Evolutionary conservation across 2,329 filamentous ascomycete species (phyloP).

Genomic region (Didymella arachidicola): DNA sequence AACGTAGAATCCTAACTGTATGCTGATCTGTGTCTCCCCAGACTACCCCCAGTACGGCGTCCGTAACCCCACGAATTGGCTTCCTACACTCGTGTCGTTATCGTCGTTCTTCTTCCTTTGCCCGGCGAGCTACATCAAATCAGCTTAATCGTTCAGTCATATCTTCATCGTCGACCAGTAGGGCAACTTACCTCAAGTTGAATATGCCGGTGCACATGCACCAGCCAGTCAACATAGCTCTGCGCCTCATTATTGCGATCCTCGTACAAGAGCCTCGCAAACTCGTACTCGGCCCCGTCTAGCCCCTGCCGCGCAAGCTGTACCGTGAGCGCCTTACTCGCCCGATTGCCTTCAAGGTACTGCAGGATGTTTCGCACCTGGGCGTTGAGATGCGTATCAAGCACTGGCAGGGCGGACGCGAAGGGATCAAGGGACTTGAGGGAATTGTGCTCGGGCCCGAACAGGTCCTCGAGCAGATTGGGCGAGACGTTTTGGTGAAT

Average conservation of each 20-base stretch:
- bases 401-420: slow-evolving; percentile 77
- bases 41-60: slow-evolving; percentile 52
- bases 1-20: not conserved
- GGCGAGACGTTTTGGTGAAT: slow-evolving; percentile 91
- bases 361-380: slow-evolving; percentile 94
- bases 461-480: slow-evolving; percentile 88
- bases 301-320: slow-evolving; percentile 92
- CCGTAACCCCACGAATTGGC: slow-evolving; percentile 50
- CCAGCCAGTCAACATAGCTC: slow-evolving; percentile 98
- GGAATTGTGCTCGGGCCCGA: slow-evolving; percentile 75
- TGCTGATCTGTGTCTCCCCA: not conserved
- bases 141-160: not conserved
- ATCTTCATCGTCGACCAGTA: slow-evolving; percentile 4
- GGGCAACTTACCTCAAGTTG: slow-evolving; percentile 72
- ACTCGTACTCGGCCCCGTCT: slow-evolving; percentile 96
- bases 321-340: slow-evolving; percentile 85
- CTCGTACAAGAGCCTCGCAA: slow-evolving; percentile 88
- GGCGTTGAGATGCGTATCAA: slow-evolving; percentile 91
- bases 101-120: slow-evolving; percentile 74
- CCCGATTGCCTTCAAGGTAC: slow-evolving; percentile 80
- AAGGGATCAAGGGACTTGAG: slow-evolving; percentile 84
- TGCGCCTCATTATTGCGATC: slow-evolving; percentile 98
- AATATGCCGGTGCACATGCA: slow-evolving; percentile 91
- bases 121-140: slow-evolving; percentile 60
- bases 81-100: slow-evolving; percentile 46